Evolutionary conservation across 805 yeast genomes (phyloP).

Genomic region (Barnettozyma californica): DNA sequence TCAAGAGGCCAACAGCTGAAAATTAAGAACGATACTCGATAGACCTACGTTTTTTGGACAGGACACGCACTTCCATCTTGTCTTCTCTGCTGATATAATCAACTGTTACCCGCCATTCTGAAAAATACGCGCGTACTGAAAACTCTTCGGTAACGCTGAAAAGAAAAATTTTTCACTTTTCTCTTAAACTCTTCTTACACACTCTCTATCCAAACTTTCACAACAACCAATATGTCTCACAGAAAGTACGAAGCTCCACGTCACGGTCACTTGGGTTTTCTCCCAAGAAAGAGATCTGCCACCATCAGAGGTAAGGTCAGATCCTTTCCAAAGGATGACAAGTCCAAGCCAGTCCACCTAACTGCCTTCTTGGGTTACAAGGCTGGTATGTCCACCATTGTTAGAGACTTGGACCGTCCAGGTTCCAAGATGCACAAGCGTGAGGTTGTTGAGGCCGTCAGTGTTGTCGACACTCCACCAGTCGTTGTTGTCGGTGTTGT

Average conservation of each 20-base stretch:
- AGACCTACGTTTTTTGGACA: too few species aligned
- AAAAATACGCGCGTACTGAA: neutral
- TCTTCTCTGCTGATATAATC: too few species aligned
- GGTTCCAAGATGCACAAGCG: constrained; percentile 99
- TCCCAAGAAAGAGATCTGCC: constrained; percentile 99
- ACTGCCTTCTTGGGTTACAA: constrained; percentile 99
- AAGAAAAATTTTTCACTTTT: constrained; percentile 18
- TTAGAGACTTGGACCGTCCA: constrained; percentile 99
- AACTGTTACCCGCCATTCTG: neutral
- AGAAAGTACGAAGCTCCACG: constrained; percentile 99
- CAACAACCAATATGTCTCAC: constrained; percentile 75
- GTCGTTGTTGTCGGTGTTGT: constrained; percentile 99
- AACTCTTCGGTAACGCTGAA: constrained; percentile 7
- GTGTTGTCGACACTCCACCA: constrained; percentile 99
- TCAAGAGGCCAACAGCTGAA: too few species aligned
- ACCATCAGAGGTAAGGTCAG: constrained; percentile 97
- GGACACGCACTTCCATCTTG: too few species aligned
- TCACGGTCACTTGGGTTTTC: constrained; percentile 99
- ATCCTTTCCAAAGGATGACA: constrained; percentile 99
- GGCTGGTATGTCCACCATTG: constrained; percentile 99
- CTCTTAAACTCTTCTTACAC: constrained; percentile 5
- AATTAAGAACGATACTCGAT: too few species aligned
- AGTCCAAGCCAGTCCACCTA: constrained; percentile 95
- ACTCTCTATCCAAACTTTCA: constrained; percentile 22
- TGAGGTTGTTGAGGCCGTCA: constrained; percentile 99